phyloP scores from a whole-genome alignment of 108 stramenopile species.

The Seminavis robusta region DNA sequence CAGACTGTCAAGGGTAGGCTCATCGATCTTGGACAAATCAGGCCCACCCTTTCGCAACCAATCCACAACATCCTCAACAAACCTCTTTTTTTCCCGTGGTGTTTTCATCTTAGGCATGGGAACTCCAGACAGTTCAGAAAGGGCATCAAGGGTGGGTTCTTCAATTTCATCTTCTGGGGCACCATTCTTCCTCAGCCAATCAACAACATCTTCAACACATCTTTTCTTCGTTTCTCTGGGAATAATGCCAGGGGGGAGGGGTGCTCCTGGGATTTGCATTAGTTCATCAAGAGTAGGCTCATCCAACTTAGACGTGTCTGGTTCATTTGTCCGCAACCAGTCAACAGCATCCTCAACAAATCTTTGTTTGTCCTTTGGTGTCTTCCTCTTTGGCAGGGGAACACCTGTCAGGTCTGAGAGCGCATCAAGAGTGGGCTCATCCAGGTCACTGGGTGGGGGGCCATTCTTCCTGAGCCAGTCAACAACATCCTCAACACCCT shows the following conservation, averaged over 20 bases:
- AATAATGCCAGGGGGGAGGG: no score
- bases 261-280: no score
- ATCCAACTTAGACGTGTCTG: no score
- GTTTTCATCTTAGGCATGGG: not conserved
- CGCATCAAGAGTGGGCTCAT: constrained; percentile 4
- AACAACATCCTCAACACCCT: not conserved
- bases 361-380: not conserved
- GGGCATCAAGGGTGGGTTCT: not conserved
- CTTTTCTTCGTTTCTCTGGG: no score
- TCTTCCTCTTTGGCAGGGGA: not conserved
- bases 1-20: not conserved
- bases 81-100: constrained; percentile 7
- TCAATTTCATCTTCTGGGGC: no score
- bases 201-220: not conserved
- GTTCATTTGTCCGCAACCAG: constrained; percentile 6
- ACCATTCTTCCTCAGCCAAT: not conserved
- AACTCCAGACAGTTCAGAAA: not conserved
- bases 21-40: constrained; percentile 2
- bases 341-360: constrained; percentile 2
- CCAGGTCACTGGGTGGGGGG: not conserved
- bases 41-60: constrained; percentile 3
- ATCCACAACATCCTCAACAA: constrained; percentile 3
- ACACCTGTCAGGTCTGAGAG: constrained; percentile 2
- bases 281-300: no score
- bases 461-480: constrained; percentile 3